A percentile compares a stretch with the other conserved stretches of the same genome.
Conservation (phyloP, 768 basidiomycete genomes). For the Ramaria rubella region DNA sequence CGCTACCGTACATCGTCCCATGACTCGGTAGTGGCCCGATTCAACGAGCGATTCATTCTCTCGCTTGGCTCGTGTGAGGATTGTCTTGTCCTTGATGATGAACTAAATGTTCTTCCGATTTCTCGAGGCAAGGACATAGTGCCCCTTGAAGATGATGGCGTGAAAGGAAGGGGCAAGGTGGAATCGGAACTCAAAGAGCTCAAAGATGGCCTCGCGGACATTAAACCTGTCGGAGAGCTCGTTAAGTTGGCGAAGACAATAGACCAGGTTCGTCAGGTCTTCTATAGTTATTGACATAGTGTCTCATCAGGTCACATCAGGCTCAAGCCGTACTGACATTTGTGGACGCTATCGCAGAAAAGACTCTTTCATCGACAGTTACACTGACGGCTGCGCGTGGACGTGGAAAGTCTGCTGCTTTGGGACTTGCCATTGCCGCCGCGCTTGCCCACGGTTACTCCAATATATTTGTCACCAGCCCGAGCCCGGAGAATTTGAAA, state of each 20-base stretch:
- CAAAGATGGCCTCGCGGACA: constrained; percentile 70
- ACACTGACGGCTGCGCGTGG: constrained; percentile 93
- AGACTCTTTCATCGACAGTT: constrained; percentile 89
- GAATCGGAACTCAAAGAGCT: constrained; percentile 71
- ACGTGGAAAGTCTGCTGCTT: constrained; percentile 91
- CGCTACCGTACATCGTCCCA: constrained; percentile 91
- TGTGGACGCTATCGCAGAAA: constrained; percentile 88
- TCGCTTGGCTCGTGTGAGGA: constrained; percentile 91
- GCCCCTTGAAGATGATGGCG: constrained; percentile 45
- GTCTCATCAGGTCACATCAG: no score
- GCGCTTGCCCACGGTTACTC: constrained; percentile 91
- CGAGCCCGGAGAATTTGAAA: constrained; percentile 94
- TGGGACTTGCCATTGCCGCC: constrained; percentile 92
- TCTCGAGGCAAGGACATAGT: constrained; percentile 91
- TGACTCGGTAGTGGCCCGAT: constrained; percentile 83
- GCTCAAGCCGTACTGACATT: constrained; percentile 90
- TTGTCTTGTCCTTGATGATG: constrained; percentile 93
- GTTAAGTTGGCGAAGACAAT: constrained; percentile 86
- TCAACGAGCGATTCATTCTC: constrained; percentile 98
- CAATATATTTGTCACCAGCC: constrained; percentile 97
- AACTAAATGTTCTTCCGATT: constrained; percentile 94
- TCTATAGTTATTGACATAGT: no score
- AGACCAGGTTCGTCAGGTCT: constrained; percentile 56
- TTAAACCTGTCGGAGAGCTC: constrained; percentile 82
- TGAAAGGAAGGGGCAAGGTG: constrained; percentile 38